Evolutionary conservation across 768 basidiomycete species (phyloP).

Genomic region (Pseudohyphozyma bogoriensis): DNA sequence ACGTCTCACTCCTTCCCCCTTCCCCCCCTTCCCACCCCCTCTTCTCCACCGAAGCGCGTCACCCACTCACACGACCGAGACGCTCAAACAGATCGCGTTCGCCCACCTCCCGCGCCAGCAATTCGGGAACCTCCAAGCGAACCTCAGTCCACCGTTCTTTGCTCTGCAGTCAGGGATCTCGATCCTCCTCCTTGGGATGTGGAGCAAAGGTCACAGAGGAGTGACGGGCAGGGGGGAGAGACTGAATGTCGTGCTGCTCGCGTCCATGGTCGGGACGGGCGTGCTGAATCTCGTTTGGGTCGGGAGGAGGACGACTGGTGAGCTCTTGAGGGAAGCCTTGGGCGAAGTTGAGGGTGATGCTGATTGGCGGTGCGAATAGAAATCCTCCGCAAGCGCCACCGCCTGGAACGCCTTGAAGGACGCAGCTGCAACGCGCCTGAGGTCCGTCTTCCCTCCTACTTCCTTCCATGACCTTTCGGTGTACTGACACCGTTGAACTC

Average conservation of each 20-base stretch:
- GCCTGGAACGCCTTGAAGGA: slow-evolving; percentile 24
- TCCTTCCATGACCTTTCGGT: no score
- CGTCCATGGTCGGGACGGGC: slow-evolving; percentile 5
- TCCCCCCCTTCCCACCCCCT: not conserved
- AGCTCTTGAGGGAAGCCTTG: not conserved
- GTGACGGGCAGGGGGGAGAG: slow-evolving; percentile 6
- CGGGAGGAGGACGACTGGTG: slow-evolving; percentile 25
- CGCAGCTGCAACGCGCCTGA: slow-evolving; percentile 23
- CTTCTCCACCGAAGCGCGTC: not conserved
- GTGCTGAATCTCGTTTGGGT: slow-evolving; percentile 20
- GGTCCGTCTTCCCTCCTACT: slow-evolving; percentile 2
- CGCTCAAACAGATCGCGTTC: slow-evolving; percentile 15
- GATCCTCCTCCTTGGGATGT: slow-evolving; percentile 11
- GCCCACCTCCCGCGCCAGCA: slow-evolving; percentile 21
- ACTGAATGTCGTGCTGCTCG: slow-evolving; percentile 13
- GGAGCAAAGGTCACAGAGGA: slow-evolving; percentile 3
- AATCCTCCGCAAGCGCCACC: slow-evolving; percentile 27
- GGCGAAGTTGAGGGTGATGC: not conserved
- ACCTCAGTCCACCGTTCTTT: slow-evolving; percentile 27
- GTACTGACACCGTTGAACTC: no score
- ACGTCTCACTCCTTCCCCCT: not conserved
- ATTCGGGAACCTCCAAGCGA: slow-evolving; percentile 29
- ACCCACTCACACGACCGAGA: not conserved
- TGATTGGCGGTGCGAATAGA: not conserved
- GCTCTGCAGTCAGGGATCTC: slow-evolving; percentile 3